Base-by-base conservation (phyloP, 495 filamentous ascomycete genomes). In the Penicillium bovifimosum region DNA sequence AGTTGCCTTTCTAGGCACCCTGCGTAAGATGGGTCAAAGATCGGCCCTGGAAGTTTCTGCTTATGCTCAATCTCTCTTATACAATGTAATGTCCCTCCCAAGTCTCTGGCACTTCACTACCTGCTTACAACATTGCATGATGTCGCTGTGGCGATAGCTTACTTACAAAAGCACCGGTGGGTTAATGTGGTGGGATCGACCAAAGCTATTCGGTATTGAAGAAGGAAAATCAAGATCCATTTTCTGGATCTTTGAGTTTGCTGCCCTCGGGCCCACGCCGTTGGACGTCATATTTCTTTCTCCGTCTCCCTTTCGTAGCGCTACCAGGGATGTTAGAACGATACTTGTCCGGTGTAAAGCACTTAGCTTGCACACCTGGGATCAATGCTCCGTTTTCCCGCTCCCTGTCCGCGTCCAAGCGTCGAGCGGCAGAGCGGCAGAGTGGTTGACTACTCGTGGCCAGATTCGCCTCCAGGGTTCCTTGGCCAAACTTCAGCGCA, bases 1-100 rank as follows among this genome's bases (percentile, higher is more conserved):
- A 52, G 43, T 66, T 68, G 36, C 63, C 63, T 51, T 53, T 65
- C 59, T 50, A 42, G 61, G 65, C 58, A 18, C 48, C 63, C 48
- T 68, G 61, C 59, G 39, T 50, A 49, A 47, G 45, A 28, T 45
- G 28, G 44, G 47, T 45, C 43, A 27, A 58, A 35, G 38, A 34
- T 20, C 17, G 20, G 14, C 44, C 29, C 28, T 29, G 38, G 36
- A 27, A 35, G 51, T 33, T 28, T 36, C 36, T 31, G 20, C 20
- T 24, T 24, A 27, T 36, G 16, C 20, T 38, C 42, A 34, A 11
- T 11, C 32, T 13, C 13, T 11, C 4, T 34, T 34, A 13, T 34
- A 11, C 47, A 31, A 46, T 54, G 28, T 2, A 24, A 2, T 24
- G 40, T 42, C 11, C 8, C 20, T 41, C 26, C 6, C 2, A 29